Conservation (phyloP, 345 rosid species). For the Ailanthus altissimus region DNA sequence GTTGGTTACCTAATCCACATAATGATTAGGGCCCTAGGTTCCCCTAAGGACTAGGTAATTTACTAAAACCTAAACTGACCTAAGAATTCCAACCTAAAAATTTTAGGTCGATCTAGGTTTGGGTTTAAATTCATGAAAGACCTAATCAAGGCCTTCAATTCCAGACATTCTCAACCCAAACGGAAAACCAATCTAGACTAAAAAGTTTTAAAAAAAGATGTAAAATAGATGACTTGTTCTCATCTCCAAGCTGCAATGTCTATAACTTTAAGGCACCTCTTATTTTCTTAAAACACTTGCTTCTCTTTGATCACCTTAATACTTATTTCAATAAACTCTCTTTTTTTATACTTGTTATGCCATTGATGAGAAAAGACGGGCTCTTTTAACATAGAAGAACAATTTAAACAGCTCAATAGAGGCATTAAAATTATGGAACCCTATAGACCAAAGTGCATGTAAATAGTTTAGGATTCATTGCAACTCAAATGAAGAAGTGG, state of each 20-base stretch:
- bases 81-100: too few species aligned
- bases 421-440: conserved; percentile 58
- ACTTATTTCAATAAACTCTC: conserved; percentile 35
- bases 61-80: too few species aligned
- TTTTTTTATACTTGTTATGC: conserved; percentile 53
- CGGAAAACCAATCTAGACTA: too few species aligned
- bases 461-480: conserved; percentile 76
- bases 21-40: too few species aligned
- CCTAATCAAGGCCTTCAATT: too few species aligned
- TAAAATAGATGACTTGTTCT: conserved; percentile 45
- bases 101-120: too few species aligned
- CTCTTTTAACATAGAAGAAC: conserved; percentile 79
- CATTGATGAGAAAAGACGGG: conserved; percentile 65
- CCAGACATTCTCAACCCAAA: too few species aligned
- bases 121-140: too few species aligned
- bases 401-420: conserved; percentile 53
- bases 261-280: conserved; percentile 50
- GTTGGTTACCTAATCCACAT: too few species aligned
- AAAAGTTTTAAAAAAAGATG: too few species aligned
- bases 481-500: conserved; percentile 57
- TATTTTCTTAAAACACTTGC: conserved; percentile 39
- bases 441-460: conserved; percentile 58
- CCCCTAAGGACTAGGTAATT: too few species aligned
- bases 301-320: conserved; percentile 49
- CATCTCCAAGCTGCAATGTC: conserved; percentile 61